Evolutionary conservation across 176 grass and related monocot genomes (phyloP), one percentile per base, ranked within the genome.

Genomic region (Aegilops umbellulata): DNA sequence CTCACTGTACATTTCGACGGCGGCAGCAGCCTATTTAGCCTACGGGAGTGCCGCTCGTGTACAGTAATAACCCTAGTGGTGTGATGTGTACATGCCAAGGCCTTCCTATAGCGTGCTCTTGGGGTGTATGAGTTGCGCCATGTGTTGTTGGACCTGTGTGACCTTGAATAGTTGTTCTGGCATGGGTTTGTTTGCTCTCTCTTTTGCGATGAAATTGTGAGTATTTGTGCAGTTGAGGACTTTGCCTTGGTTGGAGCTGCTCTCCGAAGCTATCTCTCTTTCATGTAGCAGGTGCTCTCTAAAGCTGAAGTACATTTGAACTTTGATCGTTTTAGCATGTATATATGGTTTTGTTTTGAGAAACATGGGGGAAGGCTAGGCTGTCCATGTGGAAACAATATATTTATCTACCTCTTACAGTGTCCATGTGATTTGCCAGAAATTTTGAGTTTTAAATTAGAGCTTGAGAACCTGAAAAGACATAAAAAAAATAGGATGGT

Each of bases 1-100:
- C 62, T 16, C 25, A 65, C 22, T 93, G 78, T 85, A 78, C 62
- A 85, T 82, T 73, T 63, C 3, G n/a, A 26, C 1, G 1, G n/a
- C 23, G 23, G 60, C 60, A 25, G 23, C 67, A 13, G 5, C 6
- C 1, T 65, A 65, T 5, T 63, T 41, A 27, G 15, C 8, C 65
- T 41, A 35, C 7, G 0, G 12, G 17, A 44, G 4, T 31, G 66
- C 51, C 19, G 51, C 31, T 80, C 16, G 24, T 66, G 57, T 83
- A 83, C 16, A 80, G 53, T 51, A 6, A 63, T 63, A 63, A 13
- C 2, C 60, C 24, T 71, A 78, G 71, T 13, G 44, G 70, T n/a
- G 15, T 30, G 34, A 60, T 76, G 1, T 64, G 60, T 22, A 19
- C 27, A 7, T 41, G 62, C 3, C 22, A 14, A 66, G 65, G 31